A percentile compares a stretch with the other conserved stretches of the same genome.
phyloP scores from a whole-genome alignment of 352 stramenopile genomes.

The Phytophthora citrophthora region DNA sequence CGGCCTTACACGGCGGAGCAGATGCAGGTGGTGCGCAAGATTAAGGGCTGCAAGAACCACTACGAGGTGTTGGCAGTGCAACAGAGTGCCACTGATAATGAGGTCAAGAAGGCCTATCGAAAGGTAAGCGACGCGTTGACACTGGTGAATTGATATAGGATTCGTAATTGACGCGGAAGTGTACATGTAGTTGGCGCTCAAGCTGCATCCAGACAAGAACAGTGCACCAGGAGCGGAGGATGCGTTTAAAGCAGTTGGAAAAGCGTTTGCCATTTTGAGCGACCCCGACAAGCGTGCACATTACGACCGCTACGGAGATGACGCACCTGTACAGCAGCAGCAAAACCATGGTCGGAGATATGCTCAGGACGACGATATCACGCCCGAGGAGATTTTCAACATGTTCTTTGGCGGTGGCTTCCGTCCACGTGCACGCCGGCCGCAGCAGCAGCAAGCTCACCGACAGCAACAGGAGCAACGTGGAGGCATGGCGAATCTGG shows the following conservation, averaged over 20 bases:
- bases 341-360: slow-evolving; percentile 46
- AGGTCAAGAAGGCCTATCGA: slow-evolving; percentile 93
- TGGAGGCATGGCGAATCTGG: slow-evolving; percentile 54
- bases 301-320: slow-evolving; percentile 86
- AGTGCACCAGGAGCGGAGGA: slow-evolving; percentile 96
- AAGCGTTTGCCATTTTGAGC: slow-evolving; percentile 94
- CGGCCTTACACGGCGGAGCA: slow-evolving; percentile 83
- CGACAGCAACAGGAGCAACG: slow-evolving; percentile 47
- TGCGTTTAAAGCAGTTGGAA: slow-evolving; percentile 96
- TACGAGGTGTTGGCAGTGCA: slow-evolving; percentile 89
- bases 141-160: background rate
- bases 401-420: slow-evolving; percentile 92
- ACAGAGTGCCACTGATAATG: slow-evolving; percentile 76
- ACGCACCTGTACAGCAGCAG: slow-evolving; percentile 48
- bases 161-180: slow-evolving; percentile 12
- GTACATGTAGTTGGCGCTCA: slow-evolving; percentile 76
- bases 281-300: slow-evolving; percentile 89
- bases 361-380: slow-evolving; percentile 83
- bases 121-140: slow-evolving; percentile 59
- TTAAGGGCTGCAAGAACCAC: slow-evolving; percentile 87
- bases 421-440: slow-evolving; percentile 55
- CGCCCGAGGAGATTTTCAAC: slow-evolving; percentile 92
- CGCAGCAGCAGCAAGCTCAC: slow-evolving; percentile 47
- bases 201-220: slow-evolving; percentile 96
- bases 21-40: slow-evolving; percentile 87